A percentile compares a stretch with the other conserved stretches of the same genome.
Evolutionary conservation across 164 flowering plant species (phyloP).

Genomic region (Piper longum): DNA sequence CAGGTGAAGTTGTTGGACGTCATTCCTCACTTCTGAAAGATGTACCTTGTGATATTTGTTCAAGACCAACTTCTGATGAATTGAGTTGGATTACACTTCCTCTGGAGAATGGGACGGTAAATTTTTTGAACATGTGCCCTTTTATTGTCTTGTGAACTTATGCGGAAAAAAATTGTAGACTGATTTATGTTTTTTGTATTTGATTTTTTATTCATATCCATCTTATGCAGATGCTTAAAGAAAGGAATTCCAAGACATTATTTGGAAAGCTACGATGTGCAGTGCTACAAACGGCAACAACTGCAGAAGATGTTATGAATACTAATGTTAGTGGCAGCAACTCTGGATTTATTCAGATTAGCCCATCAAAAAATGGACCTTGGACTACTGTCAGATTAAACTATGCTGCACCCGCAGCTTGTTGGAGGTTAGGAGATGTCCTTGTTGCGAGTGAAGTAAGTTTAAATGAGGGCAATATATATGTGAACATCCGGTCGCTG

Average conservation of each 20-base stretch:
- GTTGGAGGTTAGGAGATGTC: conserved; percentile 84
- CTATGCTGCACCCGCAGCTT: conserved; percentile 92
- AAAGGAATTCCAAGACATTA: conserved; percentile 10
- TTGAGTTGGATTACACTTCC: conserved; percentile 55
- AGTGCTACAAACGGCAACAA: conserved; percentile 29
- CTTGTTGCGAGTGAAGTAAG: conserved; percentile 92
- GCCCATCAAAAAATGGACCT: conserved; percentile 77
- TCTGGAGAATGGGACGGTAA: conserved; percentile 29
- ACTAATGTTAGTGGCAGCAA: conserved; percentile 14
- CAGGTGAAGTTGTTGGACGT: conserved; percentile 66
- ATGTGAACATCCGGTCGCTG: conserved; percentile 73
- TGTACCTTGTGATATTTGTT: conserved; percentile 23
- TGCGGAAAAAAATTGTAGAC: neutral
- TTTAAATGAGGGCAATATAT: conserved; percentile 63
- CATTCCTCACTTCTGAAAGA: conserved; percentile 51
- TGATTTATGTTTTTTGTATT: neutral
- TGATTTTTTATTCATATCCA: neutral
- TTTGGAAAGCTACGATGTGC: conserved; percentile 55
- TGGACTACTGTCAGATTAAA: conserved; percentile 86
- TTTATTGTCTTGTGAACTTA: neutral
- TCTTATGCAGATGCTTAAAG: conserved; percentile 19
- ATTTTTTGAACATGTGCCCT: neutral
- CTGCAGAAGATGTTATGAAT: conserved; percentile 26
- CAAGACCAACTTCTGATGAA: conserved; percentile 17
- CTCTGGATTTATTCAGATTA: conserved; percentile 71